A percentile compares a stretch with the other conserved stretches of the same genome.
Evolutionary conservation across 192 early-diverging fungal species (phyloP).

Genomic region (Entomortierella lignicola): DNA sequence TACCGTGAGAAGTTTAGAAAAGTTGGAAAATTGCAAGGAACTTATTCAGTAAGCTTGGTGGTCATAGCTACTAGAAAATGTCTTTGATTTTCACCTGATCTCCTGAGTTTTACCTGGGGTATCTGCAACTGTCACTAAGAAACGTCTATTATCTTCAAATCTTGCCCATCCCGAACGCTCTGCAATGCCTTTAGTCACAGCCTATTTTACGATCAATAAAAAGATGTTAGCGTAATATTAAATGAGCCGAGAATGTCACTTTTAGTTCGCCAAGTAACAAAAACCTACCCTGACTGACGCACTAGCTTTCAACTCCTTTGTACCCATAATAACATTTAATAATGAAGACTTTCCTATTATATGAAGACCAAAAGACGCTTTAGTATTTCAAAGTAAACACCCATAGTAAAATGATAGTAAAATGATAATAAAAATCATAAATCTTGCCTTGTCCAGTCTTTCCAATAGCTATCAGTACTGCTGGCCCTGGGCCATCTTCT

Average conservation of each 20-base stretch:
- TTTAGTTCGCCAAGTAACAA: neutral
- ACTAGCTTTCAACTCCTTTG: constrained; percentile 41
- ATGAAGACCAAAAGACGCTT: neutral
- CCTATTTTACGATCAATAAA: neutral
- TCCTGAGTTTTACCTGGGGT: constrained; percentile 37
- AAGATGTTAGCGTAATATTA: neutral
- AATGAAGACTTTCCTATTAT: constrained; percentile 40
- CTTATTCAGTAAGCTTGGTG: neutral
- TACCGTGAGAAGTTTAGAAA: neutral
- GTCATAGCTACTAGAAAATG: too few species aligned
- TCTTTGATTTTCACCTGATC: neutral
- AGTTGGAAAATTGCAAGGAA: neutral
- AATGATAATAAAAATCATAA: neutral
- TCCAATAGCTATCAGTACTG: constrained; percentile 39
- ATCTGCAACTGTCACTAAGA: constrained; percentile 38
- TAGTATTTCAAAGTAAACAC: neutral
- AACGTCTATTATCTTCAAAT: constrained; percentile 45
- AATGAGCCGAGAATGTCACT: neutral
- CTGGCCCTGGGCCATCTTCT: constrained; percentile 39
- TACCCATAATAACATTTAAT: constrained; percentile 45
- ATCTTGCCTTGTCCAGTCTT: constrained; percentile 40
- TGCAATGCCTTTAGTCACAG: constrained; percentile 48
- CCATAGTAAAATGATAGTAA: too few species aligned
- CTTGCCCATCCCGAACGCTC: constrained; percentile 46
- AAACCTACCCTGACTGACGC: constrained; percentile 35